Conservation (phyloP, 139 green algal genomes). For the Pycnococcus provasolii region DNA sequence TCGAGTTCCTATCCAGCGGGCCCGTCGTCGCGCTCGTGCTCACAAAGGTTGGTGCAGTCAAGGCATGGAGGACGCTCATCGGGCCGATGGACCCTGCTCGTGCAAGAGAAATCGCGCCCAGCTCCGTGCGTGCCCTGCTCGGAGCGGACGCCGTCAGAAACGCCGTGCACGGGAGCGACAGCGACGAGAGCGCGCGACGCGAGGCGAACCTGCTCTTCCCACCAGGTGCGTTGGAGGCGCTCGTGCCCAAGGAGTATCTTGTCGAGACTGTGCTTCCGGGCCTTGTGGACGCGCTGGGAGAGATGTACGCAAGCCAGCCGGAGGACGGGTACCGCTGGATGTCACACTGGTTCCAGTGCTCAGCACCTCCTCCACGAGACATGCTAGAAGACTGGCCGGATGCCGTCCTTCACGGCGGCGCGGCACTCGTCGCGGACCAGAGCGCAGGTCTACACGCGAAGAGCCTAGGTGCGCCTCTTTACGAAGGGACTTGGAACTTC, state of each 20-base stretch:
- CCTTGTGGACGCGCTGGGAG: slow-evolving; percentile 1
- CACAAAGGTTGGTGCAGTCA: neutral
- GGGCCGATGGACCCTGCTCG: neutral
- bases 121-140: neutral
- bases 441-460: neutral
- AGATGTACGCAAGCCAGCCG: slow-evolving; percentile 3
- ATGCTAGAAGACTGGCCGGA: slow-evolving; percentile 1
- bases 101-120: neutral
- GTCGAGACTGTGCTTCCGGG: slow-evolving; percentile 6
- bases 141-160: neutral
- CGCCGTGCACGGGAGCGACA: neutral
- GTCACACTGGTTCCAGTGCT: neutral
- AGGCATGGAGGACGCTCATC: neutral
- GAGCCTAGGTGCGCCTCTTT: neutral
- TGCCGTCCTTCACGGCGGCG: neutral
- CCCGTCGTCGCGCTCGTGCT: neutral
- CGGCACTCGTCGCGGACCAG: slow-evolving; percentile 2
- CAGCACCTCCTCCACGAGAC: slow-evolving; percentile 1
- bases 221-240: neutral
- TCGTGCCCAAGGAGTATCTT: neutral
- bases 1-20: neutral
- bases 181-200: neutral
- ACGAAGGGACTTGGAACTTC: slow-evolving; percentile 6
- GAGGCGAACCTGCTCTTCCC: slow-evolving; percentile 1
- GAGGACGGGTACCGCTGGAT: slow-evolving; percentile 4